These are phyloP conservation scores for Malassezia psittaci DNA, from an alignment of 1,284 basidiomycete species.

Conservation along the genomic window DNA sequence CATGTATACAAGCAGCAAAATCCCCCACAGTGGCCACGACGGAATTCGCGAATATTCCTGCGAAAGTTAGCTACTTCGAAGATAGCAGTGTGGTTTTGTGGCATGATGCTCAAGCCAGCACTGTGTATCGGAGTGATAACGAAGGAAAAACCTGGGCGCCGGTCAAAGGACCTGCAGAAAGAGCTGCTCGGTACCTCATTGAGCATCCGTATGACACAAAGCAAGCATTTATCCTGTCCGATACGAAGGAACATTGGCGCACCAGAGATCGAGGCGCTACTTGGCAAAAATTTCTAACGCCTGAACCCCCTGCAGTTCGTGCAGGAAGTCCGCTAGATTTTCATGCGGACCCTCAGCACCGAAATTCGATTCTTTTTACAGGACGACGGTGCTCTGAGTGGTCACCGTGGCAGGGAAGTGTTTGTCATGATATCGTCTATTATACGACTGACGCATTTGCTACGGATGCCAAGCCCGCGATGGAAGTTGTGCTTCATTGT, in stretches of 20 bases:
- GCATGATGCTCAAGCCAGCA: slow-evolving; percentile 63
- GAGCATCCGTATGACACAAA: slow-evolving; percentile 71
- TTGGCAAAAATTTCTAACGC: slow-evolving; percentile 40
- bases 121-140: slow-evolving; percentile 70
- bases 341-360: slow-evolving; percentile 36
- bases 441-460: slow-evolving; percentile 41
- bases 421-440: slow-evolving; percentile 49
- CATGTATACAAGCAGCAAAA: too few relatives aligned
- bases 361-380: slow-evolving; percentile 36
- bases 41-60: slow-evolving; percentile 59
- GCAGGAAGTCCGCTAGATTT: slow-evolving; percentile 37
- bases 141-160: slow-evolving; percentile 74
- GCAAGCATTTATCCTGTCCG: slow-evolving; percentile 38
- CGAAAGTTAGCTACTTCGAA: slow-evolving; percentile 80
- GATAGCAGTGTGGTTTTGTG: slow-evolving; percentile 74
- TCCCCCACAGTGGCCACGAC: slow-evolving; percentile 49
- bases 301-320: slow-evolving; percentile 28
- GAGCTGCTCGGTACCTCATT: slow-evolving; percentile 63
- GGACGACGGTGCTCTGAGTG: slow-evolving; percentile 36
- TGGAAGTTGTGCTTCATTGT: slow-evolving; percentile 39
- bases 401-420: slow-evolving; percentile 31
- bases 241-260: slow-evolving; percentile 35
- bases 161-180: slow-evolving; percentile 58
- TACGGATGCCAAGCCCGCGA: slow-evolving; percentile 22
- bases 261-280: slow-evolving; percentile 35